Conservation (phyloP, 1,284 basidiomycete species). For the Agroathelia rolfsii region DNA sequence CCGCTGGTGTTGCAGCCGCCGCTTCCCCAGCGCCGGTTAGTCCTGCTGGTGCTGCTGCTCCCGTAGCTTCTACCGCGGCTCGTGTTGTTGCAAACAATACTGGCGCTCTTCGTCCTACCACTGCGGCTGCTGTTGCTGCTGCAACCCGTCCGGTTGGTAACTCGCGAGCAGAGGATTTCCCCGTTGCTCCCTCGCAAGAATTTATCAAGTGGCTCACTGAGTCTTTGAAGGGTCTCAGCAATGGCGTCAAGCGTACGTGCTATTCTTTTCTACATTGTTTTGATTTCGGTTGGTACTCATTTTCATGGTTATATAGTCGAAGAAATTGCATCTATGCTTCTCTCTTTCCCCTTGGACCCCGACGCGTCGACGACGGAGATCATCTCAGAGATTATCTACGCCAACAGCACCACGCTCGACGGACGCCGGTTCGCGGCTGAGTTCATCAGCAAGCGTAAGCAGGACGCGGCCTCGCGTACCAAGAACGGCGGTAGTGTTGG, state of each 20-base stretch:
- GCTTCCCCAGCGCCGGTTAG: conserved; percentile 27
- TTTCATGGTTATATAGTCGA: conserved; percentile 51
- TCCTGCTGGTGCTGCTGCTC: conserved; percentile 21
- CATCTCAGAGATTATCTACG: conserved; percentile 89
- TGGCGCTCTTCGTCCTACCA: conserved; percentile 15
- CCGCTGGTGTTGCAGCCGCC: conserved; percentile 16
- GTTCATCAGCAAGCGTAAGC: conserved; percentile 81
- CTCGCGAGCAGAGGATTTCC: conserved; percentile 53
- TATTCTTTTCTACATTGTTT: conserved; percentile 7
- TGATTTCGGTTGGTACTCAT: conserved; percentile 10
- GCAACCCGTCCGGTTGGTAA: conserved; percentile 23
- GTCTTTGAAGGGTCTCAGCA: conserved; percentile 80
- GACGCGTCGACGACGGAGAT: conserved; percentile 76
- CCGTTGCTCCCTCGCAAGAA: conserved; percentile 68
- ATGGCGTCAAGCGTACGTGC: conserved; percentile 65
- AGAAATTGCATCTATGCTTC: conserved; percentile 86
- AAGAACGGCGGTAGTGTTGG: conserved; percentile 32
- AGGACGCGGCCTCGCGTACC: conserved; percentile 47
- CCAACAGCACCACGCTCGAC: conserved; percentile 88
- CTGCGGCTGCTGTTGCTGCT: conserved; percentile 31
- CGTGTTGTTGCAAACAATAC: conserved; percentile 16
- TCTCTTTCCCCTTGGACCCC: conserved; percentile 85
- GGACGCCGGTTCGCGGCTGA: conserved; percentile 90
- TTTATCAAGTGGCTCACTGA: conserved; percentile 90
- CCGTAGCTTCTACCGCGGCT: conserved; percentile 23